These are phyloP conservation scores for Lecanoromycetidae sp. DNA, from an alignment of 2,329 filamentous ascomycete genomes.

Conservation along the genomic window DNA sequence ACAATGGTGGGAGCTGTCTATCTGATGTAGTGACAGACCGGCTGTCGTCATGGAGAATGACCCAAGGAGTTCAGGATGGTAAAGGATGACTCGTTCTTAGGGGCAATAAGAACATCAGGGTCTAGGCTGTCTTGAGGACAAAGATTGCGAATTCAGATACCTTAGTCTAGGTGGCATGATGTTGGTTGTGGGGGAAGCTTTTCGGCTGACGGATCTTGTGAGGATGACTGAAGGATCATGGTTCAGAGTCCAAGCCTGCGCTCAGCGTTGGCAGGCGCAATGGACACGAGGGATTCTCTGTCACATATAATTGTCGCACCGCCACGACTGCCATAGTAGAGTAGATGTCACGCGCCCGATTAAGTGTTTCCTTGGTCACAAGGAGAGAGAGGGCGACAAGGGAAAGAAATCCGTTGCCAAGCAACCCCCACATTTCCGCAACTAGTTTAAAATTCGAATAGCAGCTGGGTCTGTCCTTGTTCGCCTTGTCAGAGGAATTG, in stretches of 20 bases:
- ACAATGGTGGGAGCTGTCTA: neutral
- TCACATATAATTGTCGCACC: neutral
- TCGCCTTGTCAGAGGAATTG: too few species aligned
- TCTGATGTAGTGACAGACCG: neutral
- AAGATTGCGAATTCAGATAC: neutral
- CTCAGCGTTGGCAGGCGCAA: conserved; percentile 9
- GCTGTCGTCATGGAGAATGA: neutral
- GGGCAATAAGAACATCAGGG: neutral
- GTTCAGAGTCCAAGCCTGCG: neutral
- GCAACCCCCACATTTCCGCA: too few species aligned
- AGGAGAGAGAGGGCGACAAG: too few species aligned
- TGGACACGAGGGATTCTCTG: conserved; percentile 1
- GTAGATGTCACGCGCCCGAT: neutral
- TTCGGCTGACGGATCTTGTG: neutral
- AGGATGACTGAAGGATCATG: neutral
- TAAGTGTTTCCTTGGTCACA: neutral
- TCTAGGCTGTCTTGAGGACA: neutral
- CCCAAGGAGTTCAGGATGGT: neutral
- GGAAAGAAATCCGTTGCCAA: too few species aligned
- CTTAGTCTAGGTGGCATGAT: neutral
- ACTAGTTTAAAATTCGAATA: too few species aligned
- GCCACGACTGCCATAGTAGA: neutral
- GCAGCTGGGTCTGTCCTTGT: too few species aligned
- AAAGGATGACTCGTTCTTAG: neutral
- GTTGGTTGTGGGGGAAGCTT: neutral